Conservation (phyloP, 768 basidiomycete species). For the Boletus speciosus region DNA sequence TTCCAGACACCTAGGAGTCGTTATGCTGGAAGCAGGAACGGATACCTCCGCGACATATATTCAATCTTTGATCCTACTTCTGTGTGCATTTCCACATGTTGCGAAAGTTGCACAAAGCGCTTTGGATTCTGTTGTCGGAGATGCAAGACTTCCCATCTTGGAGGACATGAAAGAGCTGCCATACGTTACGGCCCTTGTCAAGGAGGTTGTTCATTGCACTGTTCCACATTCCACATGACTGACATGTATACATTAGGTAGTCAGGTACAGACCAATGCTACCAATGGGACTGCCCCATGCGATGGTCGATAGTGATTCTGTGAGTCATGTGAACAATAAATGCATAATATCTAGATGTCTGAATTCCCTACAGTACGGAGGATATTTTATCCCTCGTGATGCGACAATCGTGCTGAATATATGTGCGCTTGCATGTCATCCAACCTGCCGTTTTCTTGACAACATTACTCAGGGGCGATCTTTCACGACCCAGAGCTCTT, state of each 20-base stretch:
- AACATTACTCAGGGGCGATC: not conserved
- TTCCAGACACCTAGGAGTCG: not conserved
- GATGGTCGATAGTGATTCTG: not conserved
- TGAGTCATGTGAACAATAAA: not conserved
- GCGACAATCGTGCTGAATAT: slow-evolving; percentile 1
- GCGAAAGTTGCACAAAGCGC: not conserved
- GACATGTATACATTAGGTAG: not conserved
- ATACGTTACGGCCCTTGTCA: slow-evolving; percentile 1
- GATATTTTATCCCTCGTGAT: not conserved
- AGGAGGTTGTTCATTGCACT: not conserved
- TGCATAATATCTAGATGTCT: not conserved
- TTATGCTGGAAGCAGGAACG: slow-evolving; percentile 4
- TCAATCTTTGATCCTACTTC: slow-evolving; percentile 1
- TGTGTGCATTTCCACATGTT: slow-evolving; percentile 4
- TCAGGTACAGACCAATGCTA: slow-evolving; percentile 2
- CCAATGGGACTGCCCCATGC: slow-evolving; percentile 5
- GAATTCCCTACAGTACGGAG: not conserved
- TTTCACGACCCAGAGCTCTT: slow-evolving; percentile 1
- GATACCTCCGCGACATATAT: slow-evolving; percentile 5
- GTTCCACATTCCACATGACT: not conserved
- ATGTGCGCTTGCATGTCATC: not conserved
- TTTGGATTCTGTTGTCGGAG: slow-evolving; percentile 3
- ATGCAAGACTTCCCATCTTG: not conserved
- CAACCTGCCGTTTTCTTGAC: not conserved
- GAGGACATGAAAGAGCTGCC: slow-evolving; percentile 4